phyloP scores from a whole-genome alignment of 345 rosid species.

The Gossypium herbaceum region DNA sequence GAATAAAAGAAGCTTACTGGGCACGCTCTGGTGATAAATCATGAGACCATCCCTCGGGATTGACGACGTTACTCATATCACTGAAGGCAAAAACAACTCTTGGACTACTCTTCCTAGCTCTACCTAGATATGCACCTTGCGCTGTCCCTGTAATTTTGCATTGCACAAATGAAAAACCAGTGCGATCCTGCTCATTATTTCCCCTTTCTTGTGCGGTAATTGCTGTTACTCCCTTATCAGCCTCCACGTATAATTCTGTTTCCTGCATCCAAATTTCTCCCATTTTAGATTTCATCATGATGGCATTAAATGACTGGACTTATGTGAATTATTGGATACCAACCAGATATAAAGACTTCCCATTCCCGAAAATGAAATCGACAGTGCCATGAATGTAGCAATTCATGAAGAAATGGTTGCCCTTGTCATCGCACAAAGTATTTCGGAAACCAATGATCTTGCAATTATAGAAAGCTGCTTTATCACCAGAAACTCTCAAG shows the following conservation, averaged over 20 bases:
- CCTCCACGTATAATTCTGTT: slow-evolving; percentile 6
- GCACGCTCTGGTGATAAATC: slow-evolving; percentile 28
- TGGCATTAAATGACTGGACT: too few species aligned
- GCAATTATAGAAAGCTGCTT: slow-evolving; percentile 25
- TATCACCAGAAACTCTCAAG: slow-evolving; percentile 34
- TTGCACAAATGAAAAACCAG: slow-evolving; percentile 27
- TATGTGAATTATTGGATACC: too few species aligned
- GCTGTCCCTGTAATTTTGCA: slow-evolving; percentile 14
- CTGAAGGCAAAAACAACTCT: slow-evolving; percentile 49
- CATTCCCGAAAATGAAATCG: too few species aligned
- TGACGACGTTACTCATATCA: slow-evolving; percentile 31
- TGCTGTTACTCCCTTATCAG: slow-evolving; percentile 28
- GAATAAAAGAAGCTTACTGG: slow-evolving; percentile 23
- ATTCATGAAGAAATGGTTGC: too few species aligned
- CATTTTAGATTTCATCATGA: too few species aligned
- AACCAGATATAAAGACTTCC: too few species aligned
- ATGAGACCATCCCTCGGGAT: slow-evolving; percentile 49
- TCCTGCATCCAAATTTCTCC: not conserved
- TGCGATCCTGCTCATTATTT: slow-evolving; percentile 25
- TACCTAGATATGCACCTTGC: slow-evolving; percentile 29
- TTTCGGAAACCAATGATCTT: slow-evolving; percentile 14
- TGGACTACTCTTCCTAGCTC: slow-evolving; percentile 58
- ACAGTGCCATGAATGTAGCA: too few species aligned
- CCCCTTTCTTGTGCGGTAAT: slow-evolving; percentile 67
- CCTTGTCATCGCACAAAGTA: too few species aligned